Evolutionary conservation across 1,284 basidiomycete species (phyloP).

Genomic region (Boletus albobrunnescens): DNA sequence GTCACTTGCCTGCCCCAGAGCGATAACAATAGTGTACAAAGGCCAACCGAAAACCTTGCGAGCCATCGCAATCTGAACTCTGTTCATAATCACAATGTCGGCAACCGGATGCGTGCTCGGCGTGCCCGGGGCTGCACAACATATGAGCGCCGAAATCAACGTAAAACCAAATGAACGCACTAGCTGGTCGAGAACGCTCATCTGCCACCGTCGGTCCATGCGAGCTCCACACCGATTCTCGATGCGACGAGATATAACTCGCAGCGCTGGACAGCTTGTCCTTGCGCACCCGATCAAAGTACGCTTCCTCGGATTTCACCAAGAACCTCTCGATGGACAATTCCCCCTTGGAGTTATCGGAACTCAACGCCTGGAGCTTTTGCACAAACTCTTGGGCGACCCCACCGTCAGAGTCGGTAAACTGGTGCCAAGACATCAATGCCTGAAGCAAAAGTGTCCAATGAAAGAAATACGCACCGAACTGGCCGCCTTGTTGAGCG

Average conservation of each 20-base stretch:
- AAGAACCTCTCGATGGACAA: slow-evolving; percentile 89
- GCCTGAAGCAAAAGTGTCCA: not conserved
- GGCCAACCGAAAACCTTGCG: slow-evolving; percentile 82
- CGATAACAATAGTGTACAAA: slow-evolving; percentile 84
- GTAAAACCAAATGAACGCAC: slow-evolving; percentile 52
- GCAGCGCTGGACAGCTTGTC: slow-evolving; percentile 79
- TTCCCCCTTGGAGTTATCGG: slow-evolving; percentile 87
- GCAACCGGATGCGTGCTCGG: slow-evolving; percentile 53
- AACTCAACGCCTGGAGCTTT: slow-evolving; percentile 72
- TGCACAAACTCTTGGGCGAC: slow-evolving; percentile 86
- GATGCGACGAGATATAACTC: slow-evolving; percentile 71
- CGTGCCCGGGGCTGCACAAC: slow-evolving; percentile 38
- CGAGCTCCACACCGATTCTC: slow-evolving; percentile 81
- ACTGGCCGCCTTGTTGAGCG: slow-evolving; percentile 87
- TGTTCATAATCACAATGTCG: slow-evolving; percentile 65
- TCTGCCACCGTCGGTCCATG: slow-evolving; percentile 53
- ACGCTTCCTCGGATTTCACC: slow-evolving; percentile 85
- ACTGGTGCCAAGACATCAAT: slow-evolving; percentile 42
- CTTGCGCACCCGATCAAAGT: slow-evolving; percentile 85
- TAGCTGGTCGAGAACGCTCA: slow-evolving; percentile 64
- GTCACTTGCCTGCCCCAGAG: slow-evolving; percentile 65
- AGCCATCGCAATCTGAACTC: slow-evolving; percentile 77
- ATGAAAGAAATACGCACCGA: slow-evolving; percentile 49
- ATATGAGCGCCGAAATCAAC: slow-evolving; percentile 12
- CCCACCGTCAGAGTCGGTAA: slow-evolving; percentile 88